A percentile compares a stretch with the other conserved stretches of the same genome.
Conservation (phyloP, 208 protist species). For the Acanthamoeba sp. region DNA sequence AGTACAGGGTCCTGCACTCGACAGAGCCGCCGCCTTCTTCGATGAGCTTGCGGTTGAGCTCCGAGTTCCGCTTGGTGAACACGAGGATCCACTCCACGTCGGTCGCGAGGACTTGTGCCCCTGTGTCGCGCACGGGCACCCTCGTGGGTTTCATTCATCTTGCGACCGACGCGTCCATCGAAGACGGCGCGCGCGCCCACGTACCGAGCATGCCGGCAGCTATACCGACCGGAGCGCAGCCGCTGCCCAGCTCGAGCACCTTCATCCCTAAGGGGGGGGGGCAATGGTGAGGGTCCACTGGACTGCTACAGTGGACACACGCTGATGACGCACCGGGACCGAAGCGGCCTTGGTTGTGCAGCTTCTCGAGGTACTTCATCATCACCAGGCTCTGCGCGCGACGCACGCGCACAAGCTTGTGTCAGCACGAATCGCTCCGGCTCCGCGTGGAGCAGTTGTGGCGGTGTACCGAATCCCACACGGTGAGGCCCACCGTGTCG, state of each 20-base stretch:
- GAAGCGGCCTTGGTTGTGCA: not conserved
- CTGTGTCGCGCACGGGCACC: no score
- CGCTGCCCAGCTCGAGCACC: not conserved
- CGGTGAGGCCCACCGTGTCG: constrained; percentile 1
- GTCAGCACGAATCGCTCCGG: not conserved
- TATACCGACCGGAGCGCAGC: not conserved
- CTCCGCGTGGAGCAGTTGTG: not conserved
- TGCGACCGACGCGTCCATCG: no score
- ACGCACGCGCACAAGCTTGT: not conserved
- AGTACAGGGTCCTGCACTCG: not conserved
- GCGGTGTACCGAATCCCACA: not conserved
- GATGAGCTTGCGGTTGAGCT: not conserved
- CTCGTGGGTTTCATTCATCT: no score
- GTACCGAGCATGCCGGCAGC: not conserved
- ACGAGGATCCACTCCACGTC: not conserved
- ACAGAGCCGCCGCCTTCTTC: not conserved
- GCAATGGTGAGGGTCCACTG: not conserved
- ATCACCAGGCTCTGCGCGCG: not conserved
- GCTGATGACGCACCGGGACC: not conserved
- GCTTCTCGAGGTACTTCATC: constrained; percentile 5
- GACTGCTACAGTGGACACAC: not conserved
- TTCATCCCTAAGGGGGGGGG: not conserved
- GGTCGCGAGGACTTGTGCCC: not conserved
- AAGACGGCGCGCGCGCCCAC: no score
- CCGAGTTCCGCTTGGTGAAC: not conserved